Percentiles rank a stretch among this genome's conserved stretches.
phyloP scores from a whole-genome alignment of 495 filamentous ascomycete species.

The Aspergillus campestris region DNA sequence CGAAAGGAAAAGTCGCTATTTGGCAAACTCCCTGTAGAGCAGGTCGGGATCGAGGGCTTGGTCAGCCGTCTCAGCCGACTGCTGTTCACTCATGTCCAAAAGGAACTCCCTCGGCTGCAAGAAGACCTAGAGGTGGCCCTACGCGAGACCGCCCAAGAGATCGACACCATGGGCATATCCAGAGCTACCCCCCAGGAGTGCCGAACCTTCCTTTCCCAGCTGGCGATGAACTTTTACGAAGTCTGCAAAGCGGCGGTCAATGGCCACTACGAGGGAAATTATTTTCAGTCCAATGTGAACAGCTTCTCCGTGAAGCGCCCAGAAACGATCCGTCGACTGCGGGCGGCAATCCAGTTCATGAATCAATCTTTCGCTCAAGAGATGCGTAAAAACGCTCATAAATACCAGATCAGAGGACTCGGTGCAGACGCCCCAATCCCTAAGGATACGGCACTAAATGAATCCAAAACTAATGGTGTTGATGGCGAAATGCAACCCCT shows the following conservation, averaged over 20 bases:
- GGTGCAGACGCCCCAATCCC: neutral
- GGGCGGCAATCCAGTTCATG: slow-evolving; percentile 21
- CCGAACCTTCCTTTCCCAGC: slow-evolving; percentile 16
- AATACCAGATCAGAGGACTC: slow-evolving; percentile 12
- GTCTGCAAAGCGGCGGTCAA: slow-evolving; percentile 16
- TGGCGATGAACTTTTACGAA: slow-evolving; percentile 18
- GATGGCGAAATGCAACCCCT: neutral
- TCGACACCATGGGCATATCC: slow-evolving; percentile 1
- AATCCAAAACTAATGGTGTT: neutral
- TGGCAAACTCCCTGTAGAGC: slow-evolving; percentile 10
- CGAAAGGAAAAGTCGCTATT: slow-evolving; percentile 15
- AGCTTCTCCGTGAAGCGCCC: slow-evolving; percentile 2
- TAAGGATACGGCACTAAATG: neutral
- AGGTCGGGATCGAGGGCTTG: slow-evolving; percentile 16
- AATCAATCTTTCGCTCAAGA: slow-evolving; percentile 15
- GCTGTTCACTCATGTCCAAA: slow-evolving; percentile 22
- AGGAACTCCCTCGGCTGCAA: slow-evolving; percentile 19
- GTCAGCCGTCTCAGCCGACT: slow-evolving; percentile 18
- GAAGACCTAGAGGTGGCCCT: slow-evolving; percentile 9
- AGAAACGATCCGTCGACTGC: slow-evolving; percentile 12
- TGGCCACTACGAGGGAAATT: neutral
- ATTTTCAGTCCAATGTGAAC: neutral
- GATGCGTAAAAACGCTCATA: slow-evolving; percentile 17
- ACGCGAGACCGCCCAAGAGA: neutral
- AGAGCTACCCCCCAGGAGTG: slow-evolving; percentile 8